These are phyloP conservation scores for Stromatinia cepivora DNA, from an alignment of 2,329 filamentous ascomycete species.

Conservation along the genomic window DNA sequence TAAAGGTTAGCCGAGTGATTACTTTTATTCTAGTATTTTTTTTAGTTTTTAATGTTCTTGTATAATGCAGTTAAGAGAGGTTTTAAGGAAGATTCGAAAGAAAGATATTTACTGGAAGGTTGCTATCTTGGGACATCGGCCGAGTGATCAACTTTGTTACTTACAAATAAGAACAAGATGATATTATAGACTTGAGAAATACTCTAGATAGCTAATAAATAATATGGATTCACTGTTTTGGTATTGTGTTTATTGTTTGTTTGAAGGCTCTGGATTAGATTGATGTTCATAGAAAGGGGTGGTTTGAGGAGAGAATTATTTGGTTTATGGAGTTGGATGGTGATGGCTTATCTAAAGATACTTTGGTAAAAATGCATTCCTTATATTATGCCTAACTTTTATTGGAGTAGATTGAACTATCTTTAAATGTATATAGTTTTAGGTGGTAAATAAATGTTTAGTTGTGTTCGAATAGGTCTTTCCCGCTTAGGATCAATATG, in stretches of 20 bases:
- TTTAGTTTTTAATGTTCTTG: neutral
- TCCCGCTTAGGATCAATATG: neutral
- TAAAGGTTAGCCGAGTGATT: neutral
- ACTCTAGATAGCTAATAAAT: neutral
- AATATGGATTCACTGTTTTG: neutral
- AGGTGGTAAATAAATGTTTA: neutral
- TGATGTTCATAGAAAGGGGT: neutral
- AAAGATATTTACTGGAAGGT: neutral
- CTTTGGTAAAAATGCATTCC: fast-evolving
- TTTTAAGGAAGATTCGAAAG: neutral
- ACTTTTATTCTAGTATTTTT: neutral
- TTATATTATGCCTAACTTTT: neutral
- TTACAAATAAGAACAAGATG: neutral
- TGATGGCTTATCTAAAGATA: neutral
- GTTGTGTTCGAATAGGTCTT: neutral
- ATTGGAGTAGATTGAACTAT: neutral
- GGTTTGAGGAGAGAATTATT: neutral
- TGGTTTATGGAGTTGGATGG: neutral
- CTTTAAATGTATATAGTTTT: neutral
- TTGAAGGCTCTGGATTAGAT: neutral
- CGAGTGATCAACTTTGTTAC: neutral
- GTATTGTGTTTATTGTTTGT: fast-evolving
- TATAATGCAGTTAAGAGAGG: neutral
- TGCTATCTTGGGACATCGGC: neutral
- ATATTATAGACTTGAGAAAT: neutral